These are phyloP conservation scores for Chaetomium globosum DNA, from an alignment of 2,329 filamentous ascomycete genomes.

Conservation along the genomic window DNA sequence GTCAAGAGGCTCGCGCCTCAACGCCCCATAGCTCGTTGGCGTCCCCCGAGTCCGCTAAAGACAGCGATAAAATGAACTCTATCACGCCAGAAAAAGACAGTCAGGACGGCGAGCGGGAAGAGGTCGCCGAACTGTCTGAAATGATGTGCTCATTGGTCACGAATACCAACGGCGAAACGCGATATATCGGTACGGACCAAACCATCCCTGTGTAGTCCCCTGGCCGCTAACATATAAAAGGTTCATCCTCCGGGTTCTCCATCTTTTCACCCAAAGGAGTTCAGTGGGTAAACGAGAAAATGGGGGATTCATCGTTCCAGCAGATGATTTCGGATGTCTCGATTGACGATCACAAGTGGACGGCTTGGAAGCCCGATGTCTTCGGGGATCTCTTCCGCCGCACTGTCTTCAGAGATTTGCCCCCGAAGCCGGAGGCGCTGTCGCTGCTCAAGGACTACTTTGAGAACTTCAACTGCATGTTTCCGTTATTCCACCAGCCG, in stretches of 20 bases:
- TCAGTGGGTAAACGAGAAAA: constrained; percentile 97
- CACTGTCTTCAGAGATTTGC: constrained; percentile 79
- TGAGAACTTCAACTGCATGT: constrained; percentile 99
- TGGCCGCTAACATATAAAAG: constrained; percentile 48
- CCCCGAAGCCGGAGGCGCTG: constrained; percentile 81
- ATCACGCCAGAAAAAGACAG: constrained; percentile 46
- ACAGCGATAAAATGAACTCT: constrained; percentile 46
- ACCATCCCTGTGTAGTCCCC: constrained; percentile 7
- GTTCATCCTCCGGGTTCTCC: constrained; percentile 95
- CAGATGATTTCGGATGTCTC: constrained; percentile 92
- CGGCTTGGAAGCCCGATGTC: constrained; percentile 96
- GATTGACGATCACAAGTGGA: constrained; percentile 92
- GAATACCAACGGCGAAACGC: constrained; percentile 89
- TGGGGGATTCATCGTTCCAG: constrained; percentile 92
- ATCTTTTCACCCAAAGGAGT: constrained; percentile 99
- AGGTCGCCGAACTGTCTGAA: constrained; percentile 87
- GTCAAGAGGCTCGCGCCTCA: constrained; percentile 48
- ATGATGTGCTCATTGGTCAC: constrained; percentile 99
- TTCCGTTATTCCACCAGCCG: constrained; percentile 93
- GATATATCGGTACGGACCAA: constrained; percentile 77
- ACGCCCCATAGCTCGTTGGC: constrained; percentile 59
- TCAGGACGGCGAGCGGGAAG: constrained; percentile 65
- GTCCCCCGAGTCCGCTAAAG: constrained; percentile 54
- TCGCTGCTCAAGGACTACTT: constrained; percentile 93
- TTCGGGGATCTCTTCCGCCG: constrained; percentile 90